A percentile compares a stretch with the other conserved stretches of the same genome.
Evolutionary conservation across 768 basidiomycete species (phyloP).

Genomic region (Lactarius pseudohatsudake): DNA sequence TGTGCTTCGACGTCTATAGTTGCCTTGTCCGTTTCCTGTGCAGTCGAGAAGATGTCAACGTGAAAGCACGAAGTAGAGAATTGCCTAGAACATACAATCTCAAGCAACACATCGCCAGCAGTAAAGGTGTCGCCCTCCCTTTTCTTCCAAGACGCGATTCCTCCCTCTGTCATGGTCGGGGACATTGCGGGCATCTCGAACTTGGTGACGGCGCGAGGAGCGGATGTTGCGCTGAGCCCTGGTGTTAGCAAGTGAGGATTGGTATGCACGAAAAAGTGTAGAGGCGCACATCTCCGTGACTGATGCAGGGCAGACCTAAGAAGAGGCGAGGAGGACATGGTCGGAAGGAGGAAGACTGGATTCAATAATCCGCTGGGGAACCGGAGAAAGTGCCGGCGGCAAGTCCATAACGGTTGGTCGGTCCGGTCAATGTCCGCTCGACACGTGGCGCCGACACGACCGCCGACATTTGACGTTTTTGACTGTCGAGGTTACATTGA

Average conservation of each 20-base stretch:
- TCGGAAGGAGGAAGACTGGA: neutral
- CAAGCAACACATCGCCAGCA: slow-evolving; percentile 83
- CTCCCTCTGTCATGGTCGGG: slow-evolving; percentile 95
- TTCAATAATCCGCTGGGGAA: neutral
- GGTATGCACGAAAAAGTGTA: neutral
- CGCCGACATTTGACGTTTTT: neutral
- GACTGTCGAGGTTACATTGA: neutral
- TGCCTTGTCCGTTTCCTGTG: slow-evolving; percentile 92
- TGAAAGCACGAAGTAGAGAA: neutral
- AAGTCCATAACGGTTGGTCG: neutral
- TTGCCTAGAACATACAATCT: slow-evolving; percentile 64
- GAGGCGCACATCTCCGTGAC: slow-evolving; percentile 14
- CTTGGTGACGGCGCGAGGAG: slow-evolving; percentile 62
- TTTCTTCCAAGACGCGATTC: slow-evolving; percentile 89
- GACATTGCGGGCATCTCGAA: slow-evolving; percentile 97
- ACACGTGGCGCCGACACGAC: neutral
- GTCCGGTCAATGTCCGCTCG: neutral
- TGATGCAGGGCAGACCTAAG: slow-evolving; percentile 14
- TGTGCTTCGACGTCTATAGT: slow-evolving; percentile 99
- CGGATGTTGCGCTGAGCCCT: slow-evolving; percentile 57
- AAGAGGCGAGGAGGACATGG: slow-evolving; percentile 17
- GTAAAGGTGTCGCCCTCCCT: slow-evolving; percentile 76
- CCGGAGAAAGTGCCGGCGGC: neutral
- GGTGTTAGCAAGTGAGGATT: slow-evolving; percentile 6
- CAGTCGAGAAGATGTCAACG: slow-evolving; percentile 5